phyloP scores from a whole-genome alignment of 1,284 basidiomycete species.

The Cronartium quercuum region DNA sequence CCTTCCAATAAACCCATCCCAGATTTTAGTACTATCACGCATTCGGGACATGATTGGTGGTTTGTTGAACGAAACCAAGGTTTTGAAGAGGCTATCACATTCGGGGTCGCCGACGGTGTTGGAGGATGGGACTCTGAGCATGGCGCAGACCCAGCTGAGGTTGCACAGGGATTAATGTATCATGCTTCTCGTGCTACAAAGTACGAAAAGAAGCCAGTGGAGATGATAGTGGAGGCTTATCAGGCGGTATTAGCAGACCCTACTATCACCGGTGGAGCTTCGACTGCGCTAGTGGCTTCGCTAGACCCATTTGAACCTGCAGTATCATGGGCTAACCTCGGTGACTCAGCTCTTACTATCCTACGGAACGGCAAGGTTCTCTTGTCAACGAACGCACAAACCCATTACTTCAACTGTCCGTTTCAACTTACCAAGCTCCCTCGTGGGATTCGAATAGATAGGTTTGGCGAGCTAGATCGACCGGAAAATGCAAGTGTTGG shows the following conservation, averaged over 20 bases:
- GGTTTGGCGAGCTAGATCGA: slow-evolving; percentile 2
- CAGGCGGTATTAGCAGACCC: slow-evolving; percentile 9
- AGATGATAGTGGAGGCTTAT: slow-evolving; percentile 5
- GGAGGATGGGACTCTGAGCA: slow-evolving; percentile 26
- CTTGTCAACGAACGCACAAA: slow-evolving; percentile 1
- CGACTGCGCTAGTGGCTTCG: slow-evolving; percentile 28
- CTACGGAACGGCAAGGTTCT: background rate
- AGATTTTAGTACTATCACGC: background rate
- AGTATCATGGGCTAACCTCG: slow-evolving; percentile 15
- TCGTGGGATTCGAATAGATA: background rate
- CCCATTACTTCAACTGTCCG: slow-evolving; percentile 39
- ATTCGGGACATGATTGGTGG: slow-evolving; percentile 37
- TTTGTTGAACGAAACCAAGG: slow-evolving; percentile 1
- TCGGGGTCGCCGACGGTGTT: slow-evolving; percentile 34
- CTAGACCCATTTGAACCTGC: background rate
- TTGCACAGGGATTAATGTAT: slow-evolving; percentile 30
- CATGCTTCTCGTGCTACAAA: background rate
- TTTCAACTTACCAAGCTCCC: slow-evolving; percentile 37
- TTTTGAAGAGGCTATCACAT: background rate
- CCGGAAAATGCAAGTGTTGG: slow-evolving; percentile 17
- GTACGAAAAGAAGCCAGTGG: background rate
- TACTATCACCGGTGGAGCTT: slow-evolving; percentile 8
- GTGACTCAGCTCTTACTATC: slow-evolving; percentile 21
- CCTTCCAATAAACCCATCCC: background rate
- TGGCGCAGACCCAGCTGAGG: slow-evolving; percentile 27